Evolutionary conservation across 2,329 filamentous ascomycete genomes (phyloP), one percentile per base, ranked within the genome.

Genomic region (Ustilaginoidea virens): DNA sequence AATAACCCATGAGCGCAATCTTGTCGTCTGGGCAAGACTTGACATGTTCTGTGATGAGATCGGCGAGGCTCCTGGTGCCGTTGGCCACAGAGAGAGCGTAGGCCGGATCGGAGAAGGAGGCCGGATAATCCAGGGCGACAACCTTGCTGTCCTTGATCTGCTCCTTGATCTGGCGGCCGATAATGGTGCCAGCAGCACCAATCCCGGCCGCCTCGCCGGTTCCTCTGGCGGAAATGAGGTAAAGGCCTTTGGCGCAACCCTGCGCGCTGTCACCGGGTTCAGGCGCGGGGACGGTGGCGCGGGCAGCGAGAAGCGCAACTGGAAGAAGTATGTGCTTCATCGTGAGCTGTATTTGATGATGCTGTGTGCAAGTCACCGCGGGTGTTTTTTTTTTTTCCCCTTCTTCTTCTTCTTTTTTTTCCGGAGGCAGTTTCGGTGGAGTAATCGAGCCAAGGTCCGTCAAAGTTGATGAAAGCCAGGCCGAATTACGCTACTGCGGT

Each of bases 1-100:
- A 60, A 33, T 53, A 60, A 1, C 56, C 56, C 25, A 60, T 27
- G 17, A 60, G 36, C 4, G 53, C 56, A 27, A 60, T 43, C 41
- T 58, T 56, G 30, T 42, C 44, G n/a, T 48, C 35, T 6, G 56
- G 55, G 22, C 56, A 60, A 4, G 40, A 39, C 17, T 40, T 27
- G 36, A 40, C 38, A 34, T 60, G 58, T 14, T 39, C 32, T 9
- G 37, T 36, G 23, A 60, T 33, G 27, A 42, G 39, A 17, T 39
- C 24, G 12, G 42, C 49, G 42, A 58, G 33, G 19, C 39, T 44
- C 23, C 42, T 23, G 23, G 43, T 41, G 17, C 56, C 56, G 4
- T 41, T 40, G n/a, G 18, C 31, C 32, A 55, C 55, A 2, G 56
- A 60, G 4, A 33, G 34, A 5, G 36, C 28, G 36, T 60, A 60